phyloP scores from a whole-genome alignment of 2,329 filamentous ascomycete genomes.

The Talaromyces atroroseus region DNA sequence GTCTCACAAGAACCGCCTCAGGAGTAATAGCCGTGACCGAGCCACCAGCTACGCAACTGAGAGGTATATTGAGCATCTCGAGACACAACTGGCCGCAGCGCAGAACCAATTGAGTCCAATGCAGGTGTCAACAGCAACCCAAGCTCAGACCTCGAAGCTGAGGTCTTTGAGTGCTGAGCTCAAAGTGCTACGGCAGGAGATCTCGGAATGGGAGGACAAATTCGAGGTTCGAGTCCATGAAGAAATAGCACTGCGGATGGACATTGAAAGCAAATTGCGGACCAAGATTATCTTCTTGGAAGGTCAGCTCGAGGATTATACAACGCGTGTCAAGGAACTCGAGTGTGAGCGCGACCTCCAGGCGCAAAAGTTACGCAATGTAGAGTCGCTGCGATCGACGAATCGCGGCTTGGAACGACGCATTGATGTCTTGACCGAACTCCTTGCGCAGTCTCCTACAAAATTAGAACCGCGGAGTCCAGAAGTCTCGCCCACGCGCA shows the following conservation, averaged over 20 bases:
- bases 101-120: conserved; percentile 35
- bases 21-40: conserved; percentile 15
- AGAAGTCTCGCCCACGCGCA: conserved; percentile 14
- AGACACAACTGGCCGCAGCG: conserved; percentile 39
- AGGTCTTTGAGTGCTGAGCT: conserved; percentile 28
- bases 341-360: conserved; percentile 28
- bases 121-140: conserved; percentile 37
- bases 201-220: conserved; percentile 25
- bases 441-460: conserved; percentile 32
- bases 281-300: conserved; percentile 28
- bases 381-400: conserved; percentile 26
- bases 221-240: conserved; percentile 31
- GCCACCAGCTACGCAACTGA: conserved; percentile 35
- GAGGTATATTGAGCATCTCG: conserved; percentile 47
- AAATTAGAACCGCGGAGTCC: conserved; percentile 19
- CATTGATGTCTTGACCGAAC: conserved; percentile 32
- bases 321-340: conserved; percentile 26
- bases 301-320: conserved; percentile 26
- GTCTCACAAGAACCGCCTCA: not conserved
- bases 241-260: conserved; percentile 24
- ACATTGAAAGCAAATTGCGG: conserved; percentile 24
- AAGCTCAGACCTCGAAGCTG: conserved; percentile 33
- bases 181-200: conserved; percentile 27
- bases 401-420: conserved; percentile 30
- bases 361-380: conserved; percentile 27